Base-by-base conservation (phyloP, 805 yeast species). In the Wickerhamomyces silvicola region DNA sequence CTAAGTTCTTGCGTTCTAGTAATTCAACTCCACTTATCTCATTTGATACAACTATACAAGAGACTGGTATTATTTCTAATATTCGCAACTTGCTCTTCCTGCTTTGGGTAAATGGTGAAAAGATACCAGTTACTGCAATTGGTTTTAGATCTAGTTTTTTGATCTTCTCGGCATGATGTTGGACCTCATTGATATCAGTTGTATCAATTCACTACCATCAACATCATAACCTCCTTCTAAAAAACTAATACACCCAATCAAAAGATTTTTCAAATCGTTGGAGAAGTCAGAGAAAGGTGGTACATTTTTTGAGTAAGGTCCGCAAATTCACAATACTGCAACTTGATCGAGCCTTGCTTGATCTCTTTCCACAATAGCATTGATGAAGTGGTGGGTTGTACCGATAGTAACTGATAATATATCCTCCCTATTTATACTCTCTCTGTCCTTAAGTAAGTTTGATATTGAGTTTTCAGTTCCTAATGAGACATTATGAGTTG, bases 361-460 rank as follows among this genome's bases (percentile, higher is more conserved):
- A 42, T 68, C 72, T 35, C 60, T 61, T 42, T 68, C 74, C 15
- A 69, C 57, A 16, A 68, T 69, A 11, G 73, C 71, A 48, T 68
- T 68, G 44, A 68, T 66, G 48, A 68, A 68, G 38, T 68, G n/a
- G n/a, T n/a, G 74, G 1, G 74, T 69, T 4, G 74, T 69, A 11
- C 75, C 74, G 38, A 69, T 67, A 2, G 72, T 66, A n/a, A 68
- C 68, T 1, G 70, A 51, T 5, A 51, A 45, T 6, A 69, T 56
- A 10, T 62, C 59, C 2, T 53, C 42, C n/a, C 50, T 43, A n/a
- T 38, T 38, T 17, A 43, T 37, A 12, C 27, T 32, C 3, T 39
- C 33, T 4, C 39, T 32, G 9, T 43, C 43, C 4, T 44, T 48
- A 29, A 66, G 60, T 24, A 68, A 45, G 16, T 45, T 42, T 13